phyloP scores from a whole-genome alignment of 106 monocot genomes.

The Amphibolis antarctica region DNA sequence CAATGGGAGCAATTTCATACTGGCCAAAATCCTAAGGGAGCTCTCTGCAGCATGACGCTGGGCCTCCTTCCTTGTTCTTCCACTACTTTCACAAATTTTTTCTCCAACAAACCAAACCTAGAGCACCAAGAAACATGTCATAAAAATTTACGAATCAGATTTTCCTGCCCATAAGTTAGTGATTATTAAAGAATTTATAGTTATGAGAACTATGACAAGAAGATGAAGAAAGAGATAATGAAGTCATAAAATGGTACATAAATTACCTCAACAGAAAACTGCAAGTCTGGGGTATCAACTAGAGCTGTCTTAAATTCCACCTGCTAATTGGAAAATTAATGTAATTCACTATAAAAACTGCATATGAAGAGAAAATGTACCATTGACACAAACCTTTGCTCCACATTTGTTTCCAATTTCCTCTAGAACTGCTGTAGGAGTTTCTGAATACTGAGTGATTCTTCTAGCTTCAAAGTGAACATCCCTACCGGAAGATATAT shows the following conservation, averaged over 20 bases:
- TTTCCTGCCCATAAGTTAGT: neutral
- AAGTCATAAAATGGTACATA: neutral
- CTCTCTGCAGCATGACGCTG: slow-evolving; percentile 54
- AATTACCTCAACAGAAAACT: slow-evolving; percentile 65
- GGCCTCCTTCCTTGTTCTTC: slow-evolving; percentile 81
- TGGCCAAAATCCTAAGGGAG: slow-evolving; percentile 55
- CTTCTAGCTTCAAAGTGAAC: slow-evolving; percentile 19
- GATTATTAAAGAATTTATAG: neutral
- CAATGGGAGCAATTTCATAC: slow-evolving; percentile 31
- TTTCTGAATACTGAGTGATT: slow-evolving; percentile 28
- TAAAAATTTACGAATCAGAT: neutral
- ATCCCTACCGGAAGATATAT: slow-evolving; percentile 24
- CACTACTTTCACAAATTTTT: slow-evolving; percentile 83
- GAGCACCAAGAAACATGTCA: slow-evolving; percentile 1
- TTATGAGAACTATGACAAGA: too few relatives aligned
- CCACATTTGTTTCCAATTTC: slow-evolving; percentile 71
- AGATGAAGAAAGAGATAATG: neutral
- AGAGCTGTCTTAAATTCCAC: slow-evolving; percentile 50
- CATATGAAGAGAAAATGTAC: neutral
- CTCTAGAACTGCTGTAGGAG: slow-evolving; percentile 40
- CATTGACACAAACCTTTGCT: slow-evolving; percentile 37
- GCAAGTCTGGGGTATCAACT: slow-evolving; percentile 42
- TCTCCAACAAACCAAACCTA: slow-evolving; percentile 92
- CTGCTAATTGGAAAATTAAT: slow-evolving; percentile 20
- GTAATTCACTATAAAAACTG: slow-evolving; percentile 1